Percentiles rank a stretch among this genome's conserved stretches.
Conservation (phyloP, 306 rosid species). For the Quillaja saponaria region DNA sequence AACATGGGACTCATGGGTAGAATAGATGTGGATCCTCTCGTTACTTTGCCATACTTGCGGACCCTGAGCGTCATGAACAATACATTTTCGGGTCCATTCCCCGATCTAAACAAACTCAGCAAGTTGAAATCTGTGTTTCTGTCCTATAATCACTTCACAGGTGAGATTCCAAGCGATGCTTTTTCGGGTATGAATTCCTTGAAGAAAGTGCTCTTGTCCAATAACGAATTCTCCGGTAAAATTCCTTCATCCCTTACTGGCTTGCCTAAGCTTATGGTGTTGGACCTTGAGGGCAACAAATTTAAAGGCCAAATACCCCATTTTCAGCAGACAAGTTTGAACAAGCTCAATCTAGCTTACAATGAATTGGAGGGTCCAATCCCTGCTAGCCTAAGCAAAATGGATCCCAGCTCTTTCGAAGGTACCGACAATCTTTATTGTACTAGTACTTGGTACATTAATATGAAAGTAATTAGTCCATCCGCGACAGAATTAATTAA, state of each 20-base stretch:
- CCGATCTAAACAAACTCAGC: constrained; percentile 42
- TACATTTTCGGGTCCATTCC: constrained; percentile 67
- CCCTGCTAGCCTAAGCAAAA: constrained; percentile 47
- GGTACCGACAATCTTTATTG: too few relatives aligned
- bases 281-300: constrained; percentile 71
- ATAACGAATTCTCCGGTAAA: constrained; percentile 60
- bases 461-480: too few relatives aligned
- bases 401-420: constrained; percentile 42
- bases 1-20: constrained; percentile 62
- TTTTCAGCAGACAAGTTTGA: constrained; percentile 39
- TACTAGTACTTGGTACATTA: too few relatives aligned
- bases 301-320: constrained; percentile 69
- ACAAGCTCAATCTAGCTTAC: constrained; percentile 51
- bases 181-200: constrained; percentile 52
- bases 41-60: constrained; percentile 39
- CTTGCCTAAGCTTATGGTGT: constrained; percentile 49
- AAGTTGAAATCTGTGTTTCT: constrained; percentile 53
- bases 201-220: constrained; percentile 50
- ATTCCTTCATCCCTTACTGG: constrained; percentile 71
- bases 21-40: constrained; percentile 45
- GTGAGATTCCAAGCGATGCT: constrained; percentile 62
- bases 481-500: too few relatives aligned
- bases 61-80: constrained; percentile 77
- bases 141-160: constrained; percentile 71
- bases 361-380: constrained; percentile 73